phyloP scores from a whole-genome alignment of 108 stramenopile genomes.

The Pseudonitzschia multistriata region DNA sequence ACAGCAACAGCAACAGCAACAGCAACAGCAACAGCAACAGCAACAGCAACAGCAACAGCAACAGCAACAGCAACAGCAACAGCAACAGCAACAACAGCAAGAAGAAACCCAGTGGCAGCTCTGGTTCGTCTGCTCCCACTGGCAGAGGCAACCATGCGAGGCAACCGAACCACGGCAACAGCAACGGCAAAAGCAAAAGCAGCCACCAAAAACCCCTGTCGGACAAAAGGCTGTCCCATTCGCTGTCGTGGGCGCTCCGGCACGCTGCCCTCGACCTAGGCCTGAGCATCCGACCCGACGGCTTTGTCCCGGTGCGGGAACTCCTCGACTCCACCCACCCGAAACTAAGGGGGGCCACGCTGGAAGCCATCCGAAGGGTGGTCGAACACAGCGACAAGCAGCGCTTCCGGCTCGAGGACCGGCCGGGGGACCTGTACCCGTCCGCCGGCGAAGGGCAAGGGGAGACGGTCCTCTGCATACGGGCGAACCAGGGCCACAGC shows the following conservation, averaged over 20 bases:
- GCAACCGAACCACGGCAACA: no score
- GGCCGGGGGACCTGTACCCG: conserved; percentile 25
- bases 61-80: background rate
- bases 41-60: background rate
- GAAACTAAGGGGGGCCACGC: conserved; percentile 29
- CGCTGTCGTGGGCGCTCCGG: conserved; percentile 69
- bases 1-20: background rate
- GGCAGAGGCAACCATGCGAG: background rate
- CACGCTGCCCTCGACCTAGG: conserved; percentile 68
- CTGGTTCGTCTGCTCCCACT: no score
- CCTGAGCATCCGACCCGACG: conserved; percentile 56
- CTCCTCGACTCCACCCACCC: conserved; percentile 51
- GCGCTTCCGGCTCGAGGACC: conserved; percentile 54
- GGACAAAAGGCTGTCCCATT: conserved; percentile 44
- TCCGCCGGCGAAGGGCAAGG: conserved; percentile 2
- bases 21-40: background rate
- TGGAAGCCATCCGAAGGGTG: conserved; percentile 50
- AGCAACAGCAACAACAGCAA: background rate
- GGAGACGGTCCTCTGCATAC: conserved; percentile 59
- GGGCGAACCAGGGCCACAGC: conserved; percentile 86
- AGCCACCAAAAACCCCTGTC: background rate
- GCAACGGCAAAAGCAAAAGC: background rate
- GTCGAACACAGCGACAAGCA: conserved; percentile 72
- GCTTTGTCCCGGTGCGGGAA: conserved; percentile 64
- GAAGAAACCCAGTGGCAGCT: background rate